Evolutionary conservation across 345 rosid species (phyloP).

Genomic region (Gossypium longicalyx): DNA sequence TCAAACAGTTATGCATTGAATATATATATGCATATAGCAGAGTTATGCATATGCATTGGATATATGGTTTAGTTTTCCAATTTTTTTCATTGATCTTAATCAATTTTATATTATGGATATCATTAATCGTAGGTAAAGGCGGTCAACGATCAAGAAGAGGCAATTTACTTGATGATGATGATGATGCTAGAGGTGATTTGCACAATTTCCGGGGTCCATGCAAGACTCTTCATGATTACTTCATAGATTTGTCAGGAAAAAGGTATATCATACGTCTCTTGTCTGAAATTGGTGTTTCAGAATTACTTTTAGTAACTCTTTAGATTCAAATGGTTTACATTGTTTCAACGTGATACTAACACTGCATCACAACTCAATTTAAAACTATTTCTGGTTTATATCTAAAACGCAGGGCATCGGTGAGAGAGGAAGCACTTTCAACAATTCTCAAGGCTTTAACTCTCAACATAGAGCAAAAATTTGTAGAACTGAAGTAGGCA

Average conservation of each 20-base stretch:
- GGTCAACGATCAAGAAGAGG: not conserved
- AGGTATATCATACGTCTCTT: not conserved
- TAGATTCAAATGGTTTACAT: not conserved
- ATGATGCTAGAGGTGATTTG: not conserved
- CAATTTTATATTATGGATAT: not conserved
- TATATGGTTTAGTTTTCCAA: too few species aligned
- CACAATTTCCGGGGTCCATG: not conserved
- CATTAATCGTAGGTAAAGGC: not conserved
- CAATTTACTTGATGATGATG: not conserved
- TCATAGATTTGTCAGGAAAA: not conserved
- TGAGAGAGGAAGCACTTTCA: slow-evolving; percentile 8
- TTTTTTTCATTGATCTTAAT: too few species aligned
- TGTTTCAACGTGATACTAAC: not conserved
- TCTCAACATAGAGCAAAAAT: not conserved
- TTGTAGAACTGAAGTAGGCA: slow-evolving; percentile 1
- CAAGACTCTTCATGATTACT: not conserved
- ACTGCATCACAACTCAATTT: not conserved
- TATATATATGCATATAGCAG: too few species aligned
- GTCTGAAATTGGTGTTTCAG: not conserved
- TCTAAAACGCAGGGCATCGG: not conserved
- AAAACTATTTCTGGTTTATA: not conserved
- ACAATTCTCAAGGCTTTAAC: slow-evolving; percentile 3
- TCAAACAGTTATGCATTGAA: too few species aligned
- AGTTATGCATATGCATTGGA: too few species aligned
- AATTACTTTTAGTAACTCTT: not conserved